Percentiles rank a stretch among this genome's conserved stretches.
Conservation (phyloP, 2,329 filamentous ascomycete genomes). For the Xylariales sp. region DNA sequence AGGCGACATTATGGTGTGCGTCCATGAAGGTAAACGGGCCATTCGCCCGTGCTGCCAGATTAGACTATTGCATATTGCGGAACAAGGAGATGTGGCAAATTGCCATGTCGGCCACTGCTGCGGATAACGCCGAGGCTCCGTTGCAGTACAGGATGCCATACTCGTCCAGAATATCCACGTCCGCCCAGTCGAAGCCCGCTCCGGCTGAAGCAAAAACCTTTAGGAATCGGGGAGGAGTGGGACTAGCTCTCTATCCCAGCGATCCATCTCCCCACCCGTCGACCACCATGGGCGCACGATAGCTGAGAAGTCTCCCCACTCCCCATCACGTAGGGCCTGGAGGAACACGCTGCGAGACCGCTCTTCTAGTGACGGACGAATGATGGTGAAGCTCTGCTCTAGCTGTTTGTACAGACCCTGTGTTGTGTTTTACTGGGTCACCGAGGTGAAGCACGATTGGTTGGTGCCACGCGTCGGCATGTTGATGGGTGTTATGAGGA, state of each 20-base stretch:
- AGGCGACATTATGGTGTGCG: constrained; percentile 49
- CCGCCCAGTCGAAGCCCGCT: constrained; percentile 60
- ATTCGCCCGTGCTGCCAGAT: constrained; percentile 43
- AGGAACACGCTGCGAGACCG: constrained; percentile 33
- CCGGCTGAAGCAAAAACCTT: constrained; percentile 56
- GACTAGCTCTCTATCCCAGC: constrained; percentile 57
- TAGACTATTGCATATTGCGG: constrained; percentile 52
- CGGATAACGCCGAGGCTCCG: constrained; percentile 53
- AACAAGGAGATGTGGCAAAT: constrained; percentile 56
- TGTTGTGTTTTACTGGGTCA: constrained; percentile 27
- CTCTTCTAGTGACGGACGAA: constrained; percentile 32
- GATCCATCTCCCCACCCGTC: constrained; percentile 61
- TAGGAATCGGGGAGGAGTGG: constrained; percentile 46
- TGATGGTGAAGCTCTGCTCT: constrained; percentile 23
- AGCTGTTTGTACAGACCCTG: constrained; percentile 26
- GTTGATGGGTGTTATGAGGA: no score
- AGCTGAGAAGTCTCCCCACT: constrained; percentile 38
- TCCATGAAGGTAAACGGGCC: constrained; percentile 32
- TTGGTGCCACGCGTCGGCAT: no score
- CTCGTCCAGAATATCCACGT: constrained; percentile 35
- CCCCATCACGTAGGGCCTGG: constrained; percentile 29
- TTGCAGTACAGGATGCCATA: constrained; percentile 56
- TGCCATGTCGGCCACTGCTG: constrained; percentile 57
- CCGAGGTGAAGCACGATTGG: constrained; percentile 29
- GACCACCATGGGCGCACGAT: constrained; percentile 59